A percentile compares a stretch with the other conserved stretches of the same genome.
Conservation (phyloP, 2,329 filamentous ascomycete genomes). For the Chalaropsis ovoidea region DNA sequence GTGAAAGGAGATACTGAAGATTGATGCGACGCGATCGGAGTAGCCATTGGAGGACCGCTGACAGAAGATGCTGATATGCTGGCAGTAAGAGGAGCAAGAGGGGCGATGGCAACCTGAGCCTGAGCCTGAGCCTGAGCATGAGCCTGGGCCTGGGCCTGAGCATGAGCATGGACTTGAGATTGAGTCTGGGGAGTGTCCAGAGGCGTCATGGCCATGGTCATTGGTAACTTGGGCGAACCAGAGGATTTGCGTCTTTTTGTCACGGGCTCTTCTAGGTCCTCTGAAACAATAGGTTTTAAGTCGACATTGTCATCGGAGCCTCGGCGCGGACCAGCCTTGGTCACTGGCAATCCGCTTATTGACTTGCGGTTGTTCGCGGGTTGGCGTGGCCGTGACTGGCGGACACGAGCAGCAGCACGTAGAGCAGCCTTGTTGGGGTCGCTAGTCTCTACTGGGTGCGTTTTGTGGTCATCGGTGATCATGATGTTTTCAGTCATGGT, state of each 20-base stretch:
- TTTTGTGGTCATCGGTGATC: slow-evolving; percentile 98
- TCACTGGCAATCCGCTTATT: slow-evolving; percentile 1
- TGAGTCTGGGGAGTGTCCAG: slow-evolving; percentile 48
- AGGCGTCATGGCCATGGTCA: slow-evolving; percentile 69
- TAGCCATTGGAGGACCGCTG: slow-evolving; percentile 32
- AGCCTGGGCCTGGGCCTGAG: neutral
- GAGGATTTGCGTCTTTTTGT: slow-evolving; percentile 70
- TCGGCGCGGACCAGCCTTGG: slow-evolving; percentile 12
- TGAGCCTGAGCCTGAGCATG: slow-evolving; percentile 28
- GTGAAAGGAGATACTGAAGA: slow-evolving; percentile 46
- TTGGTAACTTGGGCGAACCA: slow-evolving; percentile 61
- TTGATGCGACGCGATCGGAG: slow-evolving; percentile 30
- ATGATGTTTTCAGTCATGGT: slow-evolving; percentile 80
- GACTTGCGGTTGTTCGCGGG: slow-evolving; percentile 25
- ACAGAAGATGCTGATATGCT: slow-evolving; percentile 5
- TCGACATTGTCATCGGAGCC: slow-evolving; percentile 24
- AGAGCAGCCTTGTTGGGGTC: slow-evolving; percentile 21
- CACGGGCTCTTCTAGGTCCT: slow-evolving; percentile 37
- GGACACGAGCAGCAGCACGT: slow-evolving; percentile 32
- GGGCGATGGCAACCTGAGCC: slow-evolving; percentile 33
- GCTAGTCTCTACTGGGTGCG: slow-evolving; percentile 39
- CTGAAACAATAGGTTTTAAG: slow-evolving; percentile 3
- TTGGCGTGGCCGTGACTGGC: slow-evolving; percentile 29
- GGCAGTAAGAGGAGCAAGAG: slow-evolving; percentile 26
- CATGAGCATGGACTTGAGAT: slow-evolving; percentile 27